Conservation (phyloP, 2,329 filamentous ascomycete species). For the Microdochium paspali region DNA sequence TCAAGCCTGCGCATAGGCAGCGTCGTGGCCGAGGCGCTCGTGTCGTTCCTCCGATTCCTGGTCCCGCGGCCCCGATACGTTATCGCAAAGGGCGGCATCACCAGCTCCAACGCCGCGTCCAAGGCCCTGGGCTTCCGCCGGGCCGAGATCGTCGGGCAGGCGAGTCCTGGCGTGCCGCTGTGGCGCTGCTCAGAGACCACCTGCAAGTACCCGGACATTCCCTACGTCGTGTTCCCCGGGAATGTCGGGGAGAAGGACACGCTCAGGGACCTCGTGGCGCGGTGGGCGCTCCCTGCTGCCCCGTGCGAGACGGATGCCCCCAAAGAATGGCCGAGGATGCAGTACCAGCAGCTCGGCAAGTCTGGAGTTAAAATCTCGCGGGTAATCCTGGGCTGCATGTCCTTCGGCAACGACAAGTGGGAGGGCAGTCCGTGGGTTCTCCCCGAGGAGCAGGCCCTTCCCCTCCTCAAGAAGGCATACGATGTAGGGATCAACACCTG, state of each 20-base stretch:
- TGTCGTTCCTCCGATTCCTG: conserved; percentile 35
- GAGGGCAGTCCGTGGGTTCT: conserved; percentile 23
- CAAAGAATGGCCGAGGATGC: neutral
- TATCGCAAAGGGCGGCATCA: conserved; percentile 52
- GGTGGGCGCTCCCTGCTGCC: neutral
- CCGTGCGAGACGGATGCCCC: neutral
- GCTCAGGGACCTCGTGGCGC: conserved; percentile 11
- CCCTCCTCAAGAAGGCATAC: conserved; percentile 27
- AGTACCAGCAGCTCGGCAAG: conserved; percentile 19
- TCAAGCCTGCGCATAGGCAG: conserved; percentile 45
- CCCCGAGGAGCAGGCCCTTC: conserved; percentile 23
- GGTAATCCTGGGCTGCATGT: conserved; percentile 27
- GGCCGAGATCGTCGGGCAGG: conserved; percentile 46
- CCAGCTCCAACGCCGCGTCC: conserved; percentile 47
- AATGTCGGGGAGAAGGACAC: conserved; percentile 44
- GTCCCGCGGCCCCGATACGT: conserved; percentile 42
- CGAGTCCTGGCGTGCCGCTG: conserved; percentile 45
- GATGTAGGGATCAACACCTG: conserved; percentile 32
- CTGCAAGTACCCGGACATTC: conserved; percentile 38
- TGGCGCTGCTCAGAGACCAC: conserved; percentile 47
- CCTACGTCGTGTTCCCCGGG: conserved; percentile 49
- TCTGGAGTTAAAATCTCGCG: conserved; percentile 30
- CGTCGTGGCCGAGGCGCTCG: conserved; percentile 38
- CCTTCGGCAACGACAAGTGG: conserved; percentile 21
- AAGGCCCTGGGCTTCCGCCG: conserved; percentile 44